Base-by-base conservation (phyloP, 2,329 filamentous ascomycete species). In the Phialemonium atrogriseum region DNA sequence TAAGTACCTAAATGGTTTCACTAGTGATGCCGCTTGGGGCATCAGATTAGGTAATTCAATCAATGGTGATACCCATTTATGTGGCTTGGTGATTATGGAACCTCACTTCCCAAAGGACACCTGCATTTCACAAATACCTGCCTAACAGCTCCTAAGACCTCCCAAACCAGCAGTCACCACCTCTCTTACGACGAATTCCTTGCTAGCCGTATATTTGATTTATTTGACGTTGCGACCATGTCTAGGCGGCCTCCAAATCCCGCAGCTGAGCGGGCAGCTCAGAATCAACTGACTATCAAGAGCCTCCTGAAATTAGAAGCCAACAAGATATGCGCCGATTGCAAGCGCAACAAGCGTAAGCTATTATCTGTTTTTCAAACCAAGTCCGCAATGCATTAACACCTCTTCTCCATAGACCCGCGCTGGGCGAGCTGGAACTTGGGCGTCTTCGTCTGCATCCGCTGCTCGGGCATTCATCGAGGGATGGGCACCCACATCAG, bases 341-440 rank as follows among this genome's bases (percentile, higher is more conserved):
- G 91, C 76, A 98, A 98, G 70, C 80, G 83, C 58, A 98, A 96
- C 69, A 98, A 96, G 61, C 91, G 88, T 93, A 61, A 46, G 80
- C 65, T 21, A 18, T 19, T n/a, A n/a, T n/a, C n/a, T n/a, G n/a
- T n/a, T n/a, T n/a, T n/a, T n/a, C n/a, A n/a, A n/a, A n/a, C n/a
- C n/a, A n/a, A n/a, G n/a, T n/a, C n/a, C n/a, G n/a, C n/a, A n/a
- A n/a, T n/a, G n/a, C n/a, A n/a, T n/a, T n/a, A n/a, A n/a, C n/a
- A n/a, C n/a, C n/a, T n/a, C n/a, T n/a, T n/a, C n/a, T n/a, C n/a
- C 23, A 24, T 54, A 94, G 86, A 95, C 65, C 91, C 91, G 39
- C 77, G 91, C 82, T 98, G 91, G 91, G 91, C 91, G 19, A 95
- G 87, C 54, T 98, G 91, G 91, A 98, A 98, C 57, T 64, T 98